A percentile compares a stretch with the other conserved stretches of the same genome.
Conservation (phyloP, 2,329 filamentous ascomycete species). For the Clarireedia monteithiana region DNA sequence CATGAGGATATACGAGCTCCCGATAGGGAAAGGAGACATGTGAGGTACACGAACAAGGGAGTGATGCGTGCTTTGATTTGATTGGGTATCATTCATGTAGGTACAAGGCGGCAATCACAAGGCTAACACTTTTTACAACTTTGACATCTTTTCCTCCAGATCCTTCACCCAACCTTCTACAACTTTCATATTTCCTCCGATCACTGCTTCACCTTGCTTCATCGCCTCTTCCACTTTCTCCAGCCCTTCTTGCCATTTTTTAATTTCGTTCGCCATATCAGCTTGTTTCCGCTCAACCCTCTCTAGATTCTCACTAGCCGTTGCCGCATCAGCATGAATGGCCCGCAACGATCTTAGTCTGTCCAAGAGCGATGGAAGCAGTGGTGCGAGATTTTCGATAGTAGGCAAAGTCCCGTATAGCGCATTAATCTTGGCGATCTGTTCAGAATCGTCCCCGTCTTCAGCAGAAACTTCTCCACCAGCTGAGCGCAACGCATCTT, state of each 20-base stretch:
- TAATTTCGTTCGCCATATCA: constrained; percentile 76
- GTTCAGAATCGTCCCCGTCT: constrained; percentile 54
- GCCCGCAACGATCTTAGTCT: constrained; percentile 74
- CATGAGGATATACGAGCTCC: background rate
- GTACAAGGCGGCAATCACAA: background rate
- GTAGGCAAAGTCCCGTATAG: constrained; percentile 83
- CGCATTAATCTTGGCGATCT: constrained; percentile 80
- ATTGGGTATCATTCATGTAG: constrained; percentile 10
- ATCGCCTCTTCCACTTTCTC: constrained; percentile 72
- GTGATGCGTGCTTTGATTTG: background rate
- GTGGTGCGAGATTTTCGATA: constrained; percentile 76
- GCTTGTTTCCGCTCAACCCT: constrained; percentile 71
- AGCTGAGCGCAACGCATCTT: constrained; percentile 47
- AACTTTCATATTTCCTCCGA: constrained; percentile 74
- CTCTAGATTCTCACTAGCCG: constrained; percentile 68
- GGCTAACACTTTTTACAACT: constrained; percentile 25
- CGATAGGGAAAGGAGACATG: background rate
- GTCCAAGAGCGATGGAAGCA: constrained; percentile 79
- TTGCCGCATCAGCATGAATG: constrained; percentile 81
- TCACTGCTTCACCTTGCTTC: constrained; percentile 57
- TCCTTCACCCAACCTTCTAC: constrained; percentile 86
- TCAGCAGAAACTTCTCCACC: constrained; percentile 31
- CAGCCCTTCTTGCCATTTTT: constrained; percentile 76
- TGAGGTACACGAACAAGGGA: background rate
- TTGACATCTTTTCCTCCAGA: constrained; percentile 68